These are phyloP conservation scores for Ogataea salicorniae DNA, from an alignment of 805 yeast species.

Conservation along the genomic window DNA sequence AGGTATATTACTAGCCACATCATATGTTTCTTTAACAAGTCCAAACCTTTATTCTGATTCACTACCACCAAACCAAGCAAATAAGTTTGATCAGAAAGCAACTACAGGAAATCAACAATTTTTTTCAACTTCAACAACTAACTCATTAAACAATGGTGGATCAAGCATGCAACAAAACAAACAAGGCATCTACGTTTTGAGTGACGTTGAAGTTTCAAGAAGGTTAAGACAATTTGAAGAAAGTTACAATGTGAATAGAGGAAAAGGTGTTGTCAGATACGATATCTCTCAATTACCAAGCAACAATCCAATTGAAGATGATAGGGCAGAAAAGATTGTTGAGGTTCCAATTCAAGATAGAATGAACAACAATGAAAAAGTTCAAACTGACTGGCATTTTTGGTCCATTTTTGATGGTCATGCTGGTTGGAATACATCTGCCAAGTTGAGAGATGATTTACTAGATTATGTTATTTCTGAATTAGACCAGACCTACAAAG, in stretches of 20 bases:
- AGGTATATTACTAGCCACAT: constrained; percentile 30
- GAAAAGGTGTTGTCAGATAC: constrained; percentile 82
- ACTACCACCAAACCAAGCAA: constrained; percentile 12
- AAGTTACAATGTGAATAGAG: constrained; percentile 72
- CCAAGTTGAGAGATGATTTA: constrained; percentile 75
- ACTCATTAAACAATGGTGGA: constrained; percentile 38
- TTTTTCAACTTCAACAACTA: constrained; percentile 37
- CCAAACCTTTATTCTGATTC: constrained; percentile 27
- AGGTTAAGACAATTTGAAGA: constrained; percentile 72
- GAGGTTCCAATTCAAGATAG: constrained; percentile 66
- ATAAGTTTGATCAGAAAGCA: constrained; percentile 9
- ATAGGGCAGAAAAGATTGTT: constrained; percentile 75
- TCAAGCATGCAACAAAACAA: constrained; percentile 37
- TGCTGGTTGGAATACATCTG: constrained; percentile 91
- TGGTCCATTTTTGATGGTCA: constrained; percentile 98
- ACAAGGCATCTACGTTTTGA: constrained; percentile 51
- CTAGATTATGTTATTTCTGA: constrained; percentile 74
- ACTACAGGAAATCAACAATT: constrained; percentile 14
- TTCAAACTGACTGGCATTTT: constrained; percentile 77
- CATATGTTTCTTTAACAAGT: constrained; percentile 28
- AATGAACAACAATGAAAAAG: constrained; percentile 41
- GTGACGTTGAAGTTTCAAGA: constrained; percentile 66
- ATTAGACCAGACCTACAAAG: constrained; percentile 58
- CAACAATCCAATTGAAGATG: constrained; percentile 93
- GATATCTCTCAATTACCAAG: constrained; percentile 88